Conservation (phyloP, 1,284 basidiomycete genomes). For the Abortiporus biennis region DNA sequence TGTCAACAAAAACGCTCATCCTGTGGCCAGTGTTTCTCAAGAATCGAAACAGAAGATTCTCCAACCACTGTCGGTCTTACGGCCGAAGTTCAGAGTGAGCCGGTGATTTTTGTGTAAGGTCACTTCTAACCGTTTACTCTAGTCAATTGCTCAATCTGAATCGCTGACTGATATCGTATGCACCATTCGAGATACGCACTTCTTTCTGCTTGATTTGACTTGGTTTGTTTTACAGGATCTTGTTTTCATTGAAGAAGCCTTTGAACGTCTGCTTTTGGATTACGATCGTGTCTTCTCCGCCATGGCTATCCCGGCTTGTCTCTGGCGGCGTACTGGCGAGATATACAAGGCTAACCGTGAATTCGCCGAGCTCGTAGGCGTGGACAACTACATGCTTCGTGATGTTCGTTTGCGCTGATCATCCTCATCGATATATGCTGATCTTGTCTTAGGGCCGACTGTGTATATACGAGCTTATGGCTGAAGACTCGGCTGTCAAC, state of each 20-base stretch:
- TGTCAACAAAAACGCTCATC: background rate
- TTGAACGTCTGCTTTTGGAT: constrained; percentile 91
- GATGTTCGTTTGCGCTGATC: constrained; percentile 45
- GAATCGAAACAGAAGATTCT: constrained; percentile 88
- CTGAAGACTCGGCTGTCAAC: constrained; percentile 92
- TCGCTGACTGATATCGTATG: constrained; percentile 81
- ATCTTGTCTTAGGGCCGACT: constrained; percentile 60
- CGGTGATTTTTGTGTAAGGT: constrained; percentile 1
- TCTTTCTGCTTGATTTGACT: constrained; percentile 4
- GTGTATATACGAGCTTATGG: constrained; percentile 97
- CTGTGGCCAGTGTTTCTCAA: constrained; percentile 67
- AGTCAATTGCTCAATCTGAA: constrained; percentile 77
- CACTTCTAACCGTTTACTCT: constrained; percentile 7
- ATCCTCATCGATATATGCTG: constrained; percentile 15
- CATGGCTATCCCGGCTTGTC: constrained; percentile 94
- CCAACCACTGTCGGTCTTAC: constrained; percentile 83
- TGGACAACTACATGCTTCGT: constrained; percentile 76
- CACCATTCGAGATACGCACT: constrained; percentile 4
- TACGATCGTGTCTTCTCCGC: constrained; percentile 95
- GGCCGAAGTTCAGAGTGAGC: constrained; percentile 86
- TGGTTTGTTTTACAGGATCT: constrained; percentile 56
- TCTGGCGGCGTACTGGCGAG: constrained; percentile 96
- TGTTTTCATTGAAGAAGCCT: constrained; percentile 97
- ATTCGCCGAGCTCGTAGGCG: constrained; percentile 83
- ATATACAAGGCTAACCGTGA: constrained; percentile 98